Evolutionary conservation across 176 grass and related monocot genomes (phyloP).

Genomic region (Zoysia pacifica): DNA sequence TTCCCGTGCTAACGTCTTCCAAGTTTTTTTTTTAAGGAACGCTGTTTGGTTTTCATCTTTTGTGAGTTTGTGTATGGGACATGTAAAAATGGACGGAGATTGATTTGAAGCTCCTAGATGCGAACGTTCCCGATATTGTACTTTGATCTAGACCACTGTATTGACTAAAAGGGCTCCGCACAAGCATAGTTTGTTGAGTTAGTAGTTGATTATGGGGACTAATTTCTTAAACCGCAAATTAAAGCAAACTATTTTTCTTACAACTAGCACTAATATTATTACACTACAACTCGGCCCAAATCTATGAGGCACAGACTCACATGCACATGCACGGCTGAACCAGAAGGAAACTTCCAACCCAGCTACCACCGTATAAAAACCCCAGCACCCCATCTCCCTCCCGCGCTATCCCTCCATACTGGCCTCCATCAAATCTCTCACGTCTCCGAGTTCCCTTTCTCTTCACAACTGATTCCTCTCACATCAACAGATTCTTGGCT

Average conservation of each 20-base stretch:
- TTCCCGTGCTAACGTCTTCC: not conserved
- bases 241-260: conserved; percentile 31
- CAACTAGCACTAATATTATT: not conserved
- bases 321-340: conserved; percentile 67
- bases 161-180: conserved; percentile 40
- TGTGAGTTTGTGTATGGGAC: too few relatives aligned
- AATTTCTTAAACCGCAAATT: conserved; percentile 41
- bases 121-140: not conserved
- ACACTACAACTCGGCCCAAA: conserved; percentile 36
- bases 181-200: conserved; percentile 42
- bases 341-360: conserved; percentile 7
- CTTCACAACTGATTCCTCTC: conserved; percentile 24
- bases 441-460: not conserved
- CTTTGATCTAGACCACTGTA: conserved; percentile 32
- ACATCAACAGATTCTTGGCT: conserved; percentile 34
- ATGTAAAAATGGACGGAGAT: not conserved
- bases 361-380: conserved; percentile 48
- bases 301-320: conserved; percentile 50
- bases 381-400: conserved; percentile 21
- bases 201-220: conserved; percentile 18
- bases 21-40: not conserved
- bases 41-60: too few relatives aligned
- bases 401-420: not conserved
- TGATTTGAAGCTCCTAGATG: not conserved
- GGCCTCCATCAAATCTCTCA: not conserved